Evolutionary conservation across 495 filamentous ascomycete species (phyloP).

Genomic region (Tirmania nivea): DNA sequence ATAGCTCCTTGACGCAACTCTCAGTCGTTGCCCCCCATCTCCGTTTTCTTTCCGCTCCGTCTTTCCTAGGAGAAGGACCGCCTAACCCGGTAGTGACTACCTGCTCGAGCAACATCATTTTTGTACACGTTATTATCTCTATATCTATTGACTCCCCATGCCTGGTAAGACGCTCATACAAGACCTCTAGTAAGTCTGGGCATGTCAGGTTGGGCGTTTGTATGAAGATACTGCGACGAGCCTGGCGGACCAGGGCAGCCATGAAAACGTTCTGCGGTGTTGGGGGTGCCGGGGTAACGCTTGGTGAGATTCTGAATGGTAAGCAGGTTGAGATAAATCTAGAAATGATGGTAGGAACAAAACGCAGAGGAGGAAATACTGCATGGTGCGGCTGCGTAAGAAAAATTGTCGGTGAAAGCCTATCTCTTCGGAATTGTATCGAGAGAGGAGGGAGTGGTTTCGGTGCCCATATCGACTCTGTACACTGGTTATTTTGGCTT

Average conservation of each 20-base stretch:
- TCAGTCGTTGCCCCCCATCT: constrained; percentile 30
- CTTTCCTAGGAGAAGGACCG: not conserved
- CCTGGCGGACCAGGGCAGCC: constrained; percentile 29
- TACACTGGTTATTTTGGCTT: not conserved
- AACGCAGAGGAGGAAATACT: not conserved
- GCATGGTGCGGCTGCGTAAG: constrained; percentile 47
- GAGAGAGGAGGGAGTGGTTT: not conserved
- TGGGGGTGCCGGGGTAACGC: constrained; percentile 28
- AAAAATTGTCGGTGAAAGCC: constrained; percentile 28
- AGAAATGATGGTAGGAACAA: constrained; percentile 6
- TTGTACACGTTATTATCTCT: constrained; percentile 36
- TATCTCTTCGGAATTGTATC: constrained; percentile 7
- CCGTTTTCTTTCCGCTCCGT: not conserved
- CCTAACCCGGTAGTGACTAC: constrained; percentile 40
- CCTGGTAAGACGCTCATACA: constrained; percentile 25
- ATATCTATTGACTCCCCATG: constrained; percentile 32
- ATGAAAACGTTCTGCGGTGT: constrained; percentile 49
- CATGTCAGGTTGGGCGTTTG: constrained; percentile 55
- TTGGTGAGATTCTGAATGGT: constrained; percentile 26
- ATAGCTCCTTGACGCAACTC: constrained; percentile 32
- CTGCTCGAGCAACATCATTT: constrained; percentile 55
- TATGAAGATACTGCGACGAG: constrained; percentile 33
- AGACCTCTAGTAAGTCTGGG: constrained; percentile 29
- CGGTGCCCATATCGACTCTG: not conserved
- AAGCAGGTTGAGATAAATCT: not conserved